Evolutionary conservation across 2,329 filamentous ascomycete species (phyloP).

Genomic region (Calcarisporium arbuscula): DNA sequence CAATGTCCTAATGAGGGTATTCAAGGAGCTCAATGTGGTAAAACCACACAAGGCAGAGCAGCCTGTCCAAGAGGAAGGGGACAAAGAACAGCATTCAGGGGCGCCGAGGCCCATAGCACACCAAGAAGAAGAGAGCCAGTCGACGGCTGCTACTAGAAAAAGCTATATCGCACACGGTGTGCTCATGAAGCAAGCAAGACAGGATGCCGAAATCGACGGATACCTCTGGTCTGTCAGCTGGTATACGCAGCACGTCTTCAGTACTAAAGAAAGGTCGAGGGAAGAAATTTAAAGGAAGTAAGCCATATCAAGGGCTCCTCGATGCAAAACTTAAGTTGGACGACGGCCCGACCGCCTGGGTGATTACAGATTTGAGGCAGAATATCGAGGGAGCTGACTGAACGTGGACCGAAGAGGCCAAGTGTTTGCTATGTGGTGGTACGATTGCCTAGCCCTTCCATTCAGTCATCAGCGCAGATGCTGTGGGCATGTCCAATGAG

Average conservation of each 20-base stretch:
- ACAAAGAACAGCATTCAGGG: conserved; percentile 15
- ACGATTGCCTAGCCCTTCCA: too few species aligned
- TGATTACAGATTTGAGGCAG: conserved; percentile 45
- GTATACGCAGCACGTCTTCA: too few species aligned
- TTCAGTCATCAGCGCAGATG: too few species aligned
- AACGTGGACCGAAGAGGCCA: conserved; percentile 43
- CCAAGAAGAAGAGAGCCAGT: conserved; percentile 41
- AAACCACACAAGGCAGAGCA: conserved; percentile 48
- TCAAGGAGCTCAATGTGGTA: conserved; percentile 41
- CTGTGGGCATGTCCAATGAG: too few species aligned
- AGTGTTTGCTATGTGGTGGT: conserved; percentile 45
- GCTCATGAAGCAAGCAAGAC: conserved; percentile 29
- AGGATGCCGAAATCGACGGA: conserved; percentile 24
- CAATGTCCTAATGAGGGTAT: conserved; percentile 45
- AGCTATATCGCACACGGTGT: conserved; percentile 34
- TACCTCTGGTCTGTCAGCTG: too few species aligned
- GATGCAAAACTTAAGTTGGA: conserved; percentile 43
- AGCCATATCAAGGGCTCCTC: conserved; percentile 47
- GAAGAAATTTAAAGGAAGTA: conserved; percentile 29
- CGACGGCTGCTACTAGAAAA: conserved; percentile 47
- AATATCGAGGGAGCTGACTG: conserved; percentile 42
- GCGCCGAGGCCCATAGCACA: conserved; percentile 19
- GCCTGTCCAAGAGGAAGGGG: conserved; percentile 4
- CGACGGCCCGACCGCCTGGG: conserved; percentile 40
- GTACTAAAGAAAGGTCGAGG: conserved; percentile 32